phyloP scores from a whole-genome alignment of 2,329 filamentous ascomycete genomes.

The Colletotrichum endophyticum region DNA sequence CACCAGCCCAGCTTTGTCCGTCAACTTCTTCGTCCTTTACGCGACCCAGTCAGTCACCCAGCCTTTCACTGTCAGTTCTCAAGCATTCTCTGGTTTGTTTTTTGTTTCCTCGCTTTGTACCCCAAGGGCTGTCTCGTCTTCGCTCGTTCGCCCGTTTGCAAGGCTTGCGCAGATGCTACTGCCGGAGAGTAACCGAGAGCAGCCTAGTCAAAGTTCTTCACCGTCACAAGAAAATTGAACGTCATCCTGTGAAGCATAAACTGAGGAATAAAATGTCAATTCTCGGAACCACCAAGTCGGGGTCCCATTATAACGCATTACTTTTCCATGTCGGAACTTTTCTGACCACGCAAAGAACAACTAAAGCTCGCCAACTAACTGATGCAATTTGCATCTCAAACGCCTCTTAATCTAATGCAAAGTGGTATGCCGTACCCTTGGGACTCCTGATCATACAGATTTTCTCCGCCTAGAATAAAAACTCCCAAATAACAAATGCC shows the following conservation, averaged over 20 bases:
- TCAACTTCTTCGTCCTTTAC: neutral
- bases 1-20: neutral
- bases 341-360: neutral
- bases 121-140: neutral
- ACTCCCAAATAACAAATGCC: neutral
- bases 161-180: neutral
- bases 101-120: neutral
- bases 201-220: neutral
- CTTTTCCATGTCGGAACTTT: neutral
- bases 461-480: neutral
- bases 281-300: neutral
- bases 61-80: neutral
- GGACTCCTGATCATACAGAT: slow-evolving; percentile 4
- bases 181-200: neutral
- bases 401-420: slow-evolving; percentile 17
- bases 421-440: slow-evolving; percentile 10
- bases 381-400: slow-evolving; percentile 1
- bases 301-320: neutral
- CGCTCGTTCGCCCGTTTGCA: neutral
- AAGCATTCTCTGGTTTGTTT: neutral
- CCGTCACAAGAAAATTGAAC: neutral
- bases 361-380: neutral
- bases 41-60: neutral
- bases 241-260: neutral
- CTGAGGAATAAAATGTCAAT: neutral